Base-by-base conservation (phyloP, 257 asterid species). In the Vinca minor region DNA sequence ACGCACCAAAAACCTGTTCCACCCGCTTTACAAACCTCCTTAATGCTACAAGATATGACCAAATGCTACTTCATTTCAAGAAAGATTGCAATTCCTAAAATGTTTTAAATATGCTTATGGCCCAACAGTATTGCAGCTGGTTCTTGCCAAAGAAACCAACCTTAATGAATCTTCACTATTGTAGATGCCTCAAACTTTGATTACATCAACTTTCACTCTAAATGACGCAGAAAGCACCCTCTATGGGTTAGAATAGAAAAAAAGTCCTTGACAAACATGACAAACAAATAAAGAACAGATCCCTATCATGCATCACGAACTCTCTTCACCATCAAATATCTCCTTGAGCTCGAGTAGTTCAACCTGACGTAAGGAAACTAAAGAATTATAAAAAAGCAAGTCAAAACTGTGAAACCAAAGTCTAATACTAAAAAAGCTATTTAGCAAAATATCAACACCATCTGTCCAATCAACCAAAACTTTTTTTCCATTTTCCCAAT, bases 341-440 rank as follows among this genome's bases (percentile, higher is more conserved):
- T 70, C 87, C 87, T 42, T 28, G 14, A 39, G 41, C 26, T 36
- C 13, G 45, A 8, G 35, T 76, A 42, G 42, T 55, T 6, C 42
- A 54, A 45, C 52, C 66, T 56, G 66, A 87, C 97, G 76, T 93
- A 97, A 57, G 84, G 66, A 23, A 83, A 79, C 13, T 96, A 95
- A 13, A 97, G 92, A 63, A 85, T 84, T 96, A 95, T n/a, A n/a
- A n/a, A n/a, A 15, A 1, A 3, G n/a, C n/a, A n/a, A n/a, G n/a
- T n/a, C n/a, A 18, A 62, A 42, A 42, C 17, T 11, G 47, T 14
- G 18, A 42, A 42, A 56, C n/a, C 32, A 10, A 23, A 8, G 34
- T 3, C 3, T 0, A 2, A 42, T 42, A 1, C 32, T 1, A 0
- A 34, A 20, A 12, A 45, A 29, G n/a, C n/a, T n/a, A n/a, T n/a